Evolutionary conservation across 805 yeast species (phyloP), one percentile per base, ranked within the genome.

Genomic region (Metschnikowia proteae): DNA sequence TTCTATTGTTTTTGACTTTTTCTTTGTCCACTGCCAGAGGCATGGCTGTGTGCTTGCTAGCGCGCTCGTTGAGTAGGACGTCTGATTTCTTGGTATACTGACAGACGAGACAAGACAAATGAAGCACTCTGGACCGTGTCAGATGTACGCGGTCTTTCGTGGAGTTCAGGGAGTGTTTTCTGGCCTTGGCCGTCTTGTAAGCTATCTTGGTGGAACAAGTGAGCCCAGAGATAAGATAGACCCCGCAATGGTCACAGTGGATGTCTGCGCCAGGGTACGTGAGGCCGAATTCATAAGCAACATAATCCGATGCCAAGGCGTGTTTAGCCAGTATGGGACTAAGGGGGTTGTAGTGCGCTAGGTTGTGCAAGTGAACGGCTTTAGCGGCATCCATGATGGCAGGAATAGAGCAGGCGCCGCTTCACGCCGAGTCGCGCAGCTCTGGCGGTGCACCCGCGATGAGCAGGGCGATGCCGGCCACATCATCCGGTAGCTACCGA

Each of bases 1-100:
- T 66, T 59, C 75, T 78, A 40, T 79, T 64, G 62, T 76, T 78
- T 58, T 76, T 79, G 13, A 74, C 66, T 40, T 78, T 62, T 23
- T 68, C 69, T 5, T 23, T 36, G 0, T 68, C 68, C 7, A 57
- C 60, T 38, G 59, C 60, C 7, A 46, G 47, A 9, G 35, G n/a
- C 25, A 23, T 34, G 11, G 42, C 23, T 3, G 46, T 39, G 47
- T 43, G 28, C 31, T 32, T 17, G 22, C 31, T 43, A 13, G 38
- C 46, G 34, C 52, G 55, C 38, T 27, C 47, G 34, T 50, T 49
- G 4, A 54, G 40, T 11, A 60, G 49, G 38, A 46, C 30, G 7
- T 45, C 48, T 34, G 53, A 55, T 9, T 37, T 34, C 26, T 49
- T 40, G 34, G 48, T 52, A 37, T 49, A 48, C n/a, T 46, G 52